Percentiles rank a stretch among this genome's conserved stretches.
Conservation (phyloP, 2,329 filamentous ascomycete species). For the Calonectria naviculata region DNA sequence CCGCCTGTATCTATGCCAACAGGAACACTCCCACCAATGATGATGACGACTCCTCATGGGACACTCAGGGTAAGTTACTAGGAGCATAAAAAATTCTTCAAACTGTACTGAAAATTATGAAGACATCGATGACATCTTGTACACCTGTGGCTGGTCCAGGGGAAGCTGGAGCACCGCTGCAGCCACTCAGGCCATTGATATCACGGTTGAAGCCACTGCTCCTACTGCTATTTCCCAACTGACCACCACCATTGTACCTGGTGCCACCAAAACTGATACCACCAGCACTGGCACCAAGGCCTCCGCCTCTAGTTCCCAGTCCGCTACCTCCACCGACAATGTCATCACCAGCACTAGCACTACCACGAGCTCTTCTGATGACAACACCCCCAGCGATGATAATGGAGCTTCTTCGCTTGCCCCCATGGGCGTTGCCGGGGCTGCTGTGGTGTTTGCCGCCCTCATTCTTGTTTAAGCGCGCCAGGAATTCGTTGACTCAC, state of each 20-base stretch:
- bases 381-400: background rate
- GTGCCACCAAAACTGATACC: slow-evolving; percentile 14
- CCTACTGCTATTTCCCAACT: slow-evolving; percentile 47
- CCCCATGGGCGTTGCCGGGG: slow-evolving; percentile 27
- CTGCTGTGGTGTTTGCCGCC: slow-evolving; percentile 30
- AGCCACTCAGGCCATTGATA: slow-evolving; percentile 37
- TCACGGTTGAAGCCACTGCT: slow-evolving; percentile 46
- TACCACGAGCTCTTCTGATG: slow-evolving; percentile 16
- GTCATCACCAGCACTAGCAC: slow-evolving; percentile 19
- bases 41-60: slow-evolving; percentile 31
- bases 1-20: slow-evolving; percentile 46
- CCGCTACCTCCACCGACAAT: background rate
- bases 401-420: slow-evolving; percentile 26
- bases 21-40: slow-evolving; percentile 25
- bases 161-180: slow-evolving; percentile 22
- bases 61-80: slow-evolving; percentile 35
- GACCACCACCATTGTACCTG: slow-evolving; percentile 47
- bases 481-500: too few species aligned
- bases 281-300: slow-evolving; percentile 13
- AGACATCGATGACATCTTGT: slow-evolving; percentile 51
- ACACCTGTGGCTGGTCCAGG: slow-evolving; percentile 47
- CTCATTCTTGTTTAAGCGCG: slow-evolving; percentile 31
- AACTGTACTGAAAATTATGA: background rate
- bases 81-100: background rate
- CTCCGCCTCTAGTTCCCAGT: background rate